These are phyloP conservation scores for Globisporangium mamillatum DNA, from an alignment of 352 stramenopile genomes.

Conservation along the genomic window DNA sequence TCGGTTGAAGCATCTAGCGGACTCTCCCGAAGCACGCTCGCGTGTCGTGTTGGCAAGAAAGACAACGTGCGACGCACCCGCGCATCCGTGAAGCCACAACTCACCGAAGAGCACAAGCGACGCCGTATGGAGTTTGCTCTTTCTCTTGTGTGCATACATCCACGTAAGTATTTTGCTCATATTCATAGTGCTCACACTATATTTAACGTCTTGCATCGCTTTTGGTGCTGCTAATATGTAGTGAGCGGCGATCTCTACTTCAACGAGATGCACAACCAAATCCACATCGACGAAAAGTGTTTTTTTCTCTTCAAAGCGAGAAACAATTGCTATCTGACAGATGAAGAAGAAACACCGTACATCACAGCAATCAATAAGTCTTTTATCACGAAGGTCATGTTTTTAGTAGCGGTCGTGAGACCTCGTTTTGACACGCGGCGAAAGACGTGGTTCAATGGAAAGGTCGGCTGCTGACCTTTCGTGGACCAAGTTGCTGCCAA, in stretches of 20 bases:
- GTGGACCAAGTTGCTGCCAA: not conserved
- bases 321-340: constrained; percentile 15
- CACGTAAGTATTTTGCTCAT: too few relatives aligned
- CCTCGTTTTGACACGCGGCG: constrained; percentile 5
- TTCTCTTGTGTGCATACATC: not conserved
- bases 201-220: too few relatives aligned
- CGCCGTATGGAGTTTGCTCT: too few relatives aligned
- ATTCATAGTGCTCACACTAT: too few relatives aligned
- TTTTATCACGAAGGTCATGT: constrained; percentile 33
- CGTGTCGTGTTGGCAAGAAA: too few relatives aligned
- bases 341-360: constrained; percentile 14
- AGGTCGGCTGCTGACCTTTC: constrained; percentile 16
- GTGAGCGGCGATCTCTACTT: too few relatives aligned
- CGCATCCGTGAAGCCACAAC: too few relatives aligned
- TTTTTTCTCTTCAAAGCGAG: constrained; percentile 29
- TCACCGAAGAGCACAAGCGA: too few relatives aligned
- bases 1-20: too few relatives aligned
- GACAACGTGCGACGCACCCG: too few relatives aligned
- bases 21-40: too few relatives aligned
- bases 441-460: constrained; percentile 6
- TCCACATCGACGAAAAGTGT: constrained; percentile 29
- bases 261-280: not conserved
- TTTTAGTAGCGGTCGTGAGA: constrained; percentile 17
- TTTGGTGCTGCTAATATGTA: too few relatives aligned
- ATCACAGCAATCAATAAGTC: constrained; percentile 17